Base-by-base conservation (phyloP, 306 rosid species). In the Glycine tomentella region DNA sequence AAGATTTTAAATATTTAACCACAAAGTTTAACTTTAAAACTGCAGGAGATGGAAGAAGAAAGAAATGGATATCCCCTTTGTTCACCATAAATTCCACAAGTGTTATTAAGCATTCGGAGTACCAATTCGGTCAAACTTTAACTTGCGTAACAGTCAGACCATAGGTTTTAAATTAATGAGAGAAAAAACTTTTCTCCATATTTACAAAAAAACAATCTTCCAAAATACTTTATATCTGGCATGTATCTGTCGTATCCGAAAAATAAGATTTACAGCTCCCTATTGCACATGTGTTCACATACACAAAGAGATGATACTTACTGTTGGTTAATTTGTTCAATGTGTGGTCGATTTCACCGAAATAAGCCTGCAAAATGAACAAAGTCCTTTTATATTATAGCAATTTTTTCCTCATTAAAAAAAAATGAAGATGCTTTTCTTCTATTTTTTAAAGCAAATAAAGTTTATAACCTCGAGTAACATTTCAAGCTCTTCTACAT, bases 401-500 rank as follows among this genome's bases (percentile, higher is more conserved):
- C 34, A 52, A 40, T 25, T 17, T 20, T 34, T 46, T 9, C n/a
- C 14, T 3, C 6, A 49, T 49, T 20, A 20, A 44, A 69, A 79
- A 79, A 49, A 38, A 46, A 81, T 15, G 38, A 64, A 81, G 16
- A 42, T 79, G 11, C 64, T 31, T 36, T 53, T 65, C 10, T 36
- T 13, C 36, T 51, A 8, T 20, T 45, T 83, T 48, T 56, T 4
- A 53, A 74, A 74, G 69, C 7, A 56, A 74, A 49, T 74, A 69
- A 72, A 38, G 58, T 75, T 64, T 49, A 79, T 61, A 75, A 94
- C 96, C 98, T 94, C 98, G 13, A 94, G 91, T 76, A 94, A 85
- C 98, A 94, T 94, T 90, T 92, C 98, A 77, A 92, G 98, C 75
- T 94, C 97, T 88, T 94, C 98, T 44, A 94, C 92, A 4, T 94